A percentile compares a stretch with the other conserved stretches of the same genome.
Evolutionary conservation across 495 filamentous ascomycete genomes (phyloP).

Genomic region (Neurospora discreta): DNA sequence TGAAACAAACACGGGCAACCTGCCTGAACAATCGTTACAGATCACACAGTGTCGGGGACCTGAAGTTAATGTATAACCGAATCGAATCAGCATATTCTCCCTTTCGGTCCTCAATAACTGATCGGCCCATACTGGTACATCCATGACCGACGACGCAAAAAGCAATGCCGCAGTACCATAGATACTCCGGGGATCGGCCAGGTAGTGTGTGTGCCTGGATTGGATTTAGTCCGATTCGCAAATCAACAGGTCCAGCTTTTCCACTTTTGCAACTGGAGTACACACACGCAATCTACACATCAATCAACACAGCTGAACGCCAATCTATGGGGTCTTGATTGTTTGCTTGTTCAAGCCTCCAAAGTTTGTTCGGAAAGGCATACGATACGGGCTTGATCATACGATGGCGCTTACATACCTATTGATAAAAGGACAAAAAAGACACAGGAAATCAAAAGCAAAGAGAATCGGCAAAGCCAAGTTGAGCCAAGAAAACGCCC

Average conservation of each 20-base stretch:
- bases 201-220: not conserved
- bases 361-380: not conserved
- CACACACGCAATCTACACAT: not conserved
- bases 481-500: not conserved
- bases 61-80: not conserved
- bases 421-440: not conserved
- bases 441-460: not conserved
- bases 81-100: not conserved
- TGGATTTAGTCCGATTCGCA: not conserved
- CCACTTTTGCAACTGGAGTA: not conserved
- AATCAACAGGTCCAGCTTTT: not conserved
- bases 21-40: not conserved
- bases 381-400: not conserved
- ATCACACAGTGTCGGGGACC: not conserved
- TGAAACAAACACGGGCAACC: not conserved
- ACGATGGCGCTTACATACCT: not conserved
- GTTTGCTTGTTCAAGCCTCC: not conserved
- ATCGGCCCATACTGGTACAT: not conserved
- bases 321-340: not conserved
- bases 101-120: not conserved
- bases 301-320: not conserved
- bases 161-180: not conserved
- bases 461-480: not conserved
- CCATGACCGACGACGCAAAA: not conserved
- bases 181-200: not conserved